Conservation (phyloP, 495 filamentous ascomycete species). For the Chaetomidium leptoderma region DNA sequence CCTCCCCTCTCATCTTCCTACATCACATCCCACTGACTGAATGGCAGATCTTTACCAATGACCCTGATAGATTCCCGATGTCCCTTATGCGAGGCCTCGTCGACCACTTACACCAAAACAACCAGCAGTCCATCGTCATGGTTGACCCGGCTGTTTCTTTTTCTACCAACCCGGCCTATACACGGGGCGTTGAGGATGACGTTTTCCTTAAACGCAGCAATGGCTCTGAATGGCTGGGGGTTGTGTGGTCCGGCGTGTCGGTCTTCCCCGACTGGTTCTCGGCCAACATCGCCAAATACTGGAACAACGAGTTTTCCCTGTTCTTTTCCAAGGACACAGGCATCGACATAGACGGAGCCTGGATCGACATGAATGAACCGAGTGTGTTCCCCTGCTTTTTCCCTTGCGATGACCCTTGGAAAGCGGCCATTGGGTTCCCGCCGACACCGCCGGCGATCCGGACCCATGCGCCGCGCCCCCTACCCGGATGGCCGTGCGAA, state of each 20-base stretch:
- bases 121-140: slow-evolving; percentile 84
- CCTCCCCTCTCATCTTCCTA: too few relatives aligned
- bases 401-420: slow-evolving; percentile 63
- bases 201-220: slow-evolving; percentile 63
- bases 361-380: slow-evolving; percentile 87
- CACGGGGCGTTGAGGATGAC: slow-evolving; percentile 56
- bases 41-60: slow-evolving; percentile 63
- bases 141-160: slow-evolving; percentile 79
- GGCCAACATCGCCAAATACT: slow-evolving; percentile 60
- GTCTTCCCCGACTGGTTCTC: slow-evolving; percentile 86
- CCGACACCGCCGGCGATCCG: slow-evolving; percentile 64
- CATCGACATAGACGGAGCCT: slow-evolving; percentile 78
- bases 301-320: slow-evolving; percentile 63
- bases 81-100: slow-evolving; percentile 64
- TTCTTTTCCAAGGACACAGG: slow-evolving; percentile 67
- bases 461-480: slow-evolving; percentile 44
- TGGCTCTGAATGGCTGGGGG: slow-evolving; percentile 66
- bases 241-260: slow-evolving; percentile 81
- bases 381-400: slow-evolving; percentile 61
- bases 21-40: not conserved
- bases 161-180: slow-evolving; percentile 61
- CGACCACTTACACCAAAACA: slow-evolving; percentile 62
- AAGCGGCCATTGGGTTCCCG: slow-evolving; percentile 55
- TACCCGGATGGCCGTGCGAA: slow-evolving; percentile 67
- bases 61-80: slow-evolving; percentile 67